Percentiles rank a stretch among this genome's conserved stretches.
Conservation (phyloP, 768 basidiomycete genomes). For the Mycena galericulata region DNA sequence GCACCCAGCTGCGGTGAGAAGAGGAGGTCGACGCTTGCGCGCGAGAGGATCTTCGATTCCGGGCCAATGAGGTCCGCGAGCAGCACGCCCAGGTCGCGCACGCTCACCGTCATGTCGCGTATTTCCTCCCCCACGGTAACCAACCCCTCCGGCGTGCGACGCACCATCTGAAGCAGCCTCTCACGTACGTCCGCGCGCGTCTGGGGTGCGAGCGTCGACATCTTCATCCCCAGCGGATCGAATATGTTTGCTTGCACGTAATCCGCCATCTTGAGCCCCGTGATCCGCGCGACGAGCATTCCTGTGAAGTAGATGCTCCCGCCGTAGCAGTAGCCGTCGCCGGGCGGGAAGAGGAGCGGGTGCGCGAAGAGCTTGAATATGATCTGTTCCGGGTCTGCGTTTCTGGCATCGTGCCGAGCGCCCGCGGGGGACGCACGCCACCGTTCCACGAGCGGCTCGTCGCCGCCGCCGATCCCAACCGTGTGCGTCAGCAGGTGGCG, state of each 20-base stretch:
- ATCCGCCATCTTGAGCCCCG: background rate
- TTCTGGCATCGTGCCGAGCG: too few relatives aligned
- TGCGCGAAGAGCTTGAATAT: constrained; percentile 3
- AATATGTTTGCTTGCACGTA: constrained; percentile 15
- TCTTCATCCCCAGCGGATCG: constrained; percentile 13
- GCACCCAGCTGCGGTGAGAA: constrained; percentile 12
- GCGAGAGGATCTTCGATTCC: constrained; percentile 17
- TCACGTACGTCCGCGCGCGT: background rate
- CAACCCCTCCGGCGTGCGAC: constrained; percentile 4
- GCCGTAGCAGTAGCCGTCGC: constrained; percentile 30
- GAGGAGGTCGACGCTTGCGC: constrained; percentile 12
- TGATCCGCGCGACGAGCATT: constrained; percentile 15
- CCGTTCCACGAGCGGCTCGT: constrained; percentile 18
- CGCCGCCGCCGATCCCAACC: constrained; percentile 18
- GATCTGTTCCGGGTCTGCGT: background rate
- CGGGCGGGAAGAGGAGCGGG: constrained; percentile 28
- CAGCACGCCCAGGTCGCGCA: constrained; percentile 17
- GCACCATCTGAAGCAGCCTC: constrained; percentile 25
- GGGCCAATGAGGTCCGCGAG: constrained; percentile 23
- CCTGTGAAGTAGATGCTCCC: constrained; percentile 20
- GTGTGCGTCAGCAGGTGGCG: constrained; percentile 33
- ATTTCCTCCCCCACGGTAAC: background rate
- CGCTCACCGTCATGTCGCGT: constrained; percentile 7
- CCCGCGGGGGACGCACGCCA: background rate
- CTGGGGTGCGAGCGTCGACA: constrained; percentile 12